Conservation (phyloP, 73 alveolate genomes). For the Breviolum minutum region DNA sequence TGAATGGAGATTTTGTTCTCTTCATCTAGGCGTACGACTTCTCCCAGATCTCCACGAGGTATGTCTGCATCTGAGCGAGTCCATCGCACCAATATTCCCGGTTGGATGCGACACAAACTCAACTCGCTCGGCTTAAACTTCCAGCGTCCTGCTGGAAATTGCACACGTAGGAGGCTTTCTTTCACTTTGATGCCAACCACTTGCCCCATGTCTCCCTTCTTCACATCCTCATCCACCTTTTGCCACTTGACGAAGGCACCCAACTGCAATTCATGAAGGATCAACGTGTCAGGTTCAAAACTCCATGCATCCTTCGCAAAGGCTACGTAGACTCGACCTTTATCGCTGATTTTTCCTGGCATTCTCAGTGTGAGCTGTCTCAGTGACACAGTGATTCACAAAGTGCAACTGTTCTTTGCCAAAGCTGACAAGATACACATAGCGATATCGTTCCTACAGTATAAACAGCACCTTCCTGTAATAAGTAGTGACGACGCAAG, state of each 20-base stretch:
- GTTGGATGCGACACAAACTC: constrained; percentile 22
- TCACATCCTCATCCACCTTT: constrained; percentile 11
- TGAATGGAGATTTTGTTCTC: background rate
- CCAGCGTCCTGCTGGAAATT: constrained; percentile 8
- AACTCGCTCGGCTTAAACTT: background rate
- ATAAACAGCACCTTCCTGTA: no score
- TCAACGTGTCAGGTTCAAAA: background rate
- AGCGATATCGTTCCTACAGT: no score
- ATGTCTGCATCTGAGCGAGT: constrained; percentile 15
- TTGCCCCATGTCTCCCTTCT: constrained; percentile 30
- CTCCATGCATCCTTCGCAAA: constrained; percentile 1
- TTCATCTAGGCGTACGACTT: constrained; percentile 21
- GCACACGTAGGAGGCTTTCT: background rate
- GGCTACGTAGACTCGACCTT: constrained; percentile 26
- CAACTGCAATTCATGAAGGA: constrained; percentile 16
- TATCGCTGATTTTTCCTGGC: background rate
- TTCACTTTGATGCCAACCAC: constrained; percentile 38
- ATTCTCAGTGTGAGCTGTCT: no score
- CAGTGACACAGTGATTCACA: no score
- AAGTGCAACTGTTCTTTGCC: no score
- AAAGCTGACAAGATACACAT: no score
- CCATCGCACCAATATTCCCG: constrained; percentile 22
- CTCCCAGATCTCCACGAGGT: constrained; percentile 20
- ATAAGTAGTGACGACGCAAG: no score
- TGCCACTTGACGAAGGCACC: constrained; percentile 19